These are phyloP conservation scores for Apium graveolens DNA, from an alignment of 129 eudicot species.

Conservation along the genomic window DNA sequence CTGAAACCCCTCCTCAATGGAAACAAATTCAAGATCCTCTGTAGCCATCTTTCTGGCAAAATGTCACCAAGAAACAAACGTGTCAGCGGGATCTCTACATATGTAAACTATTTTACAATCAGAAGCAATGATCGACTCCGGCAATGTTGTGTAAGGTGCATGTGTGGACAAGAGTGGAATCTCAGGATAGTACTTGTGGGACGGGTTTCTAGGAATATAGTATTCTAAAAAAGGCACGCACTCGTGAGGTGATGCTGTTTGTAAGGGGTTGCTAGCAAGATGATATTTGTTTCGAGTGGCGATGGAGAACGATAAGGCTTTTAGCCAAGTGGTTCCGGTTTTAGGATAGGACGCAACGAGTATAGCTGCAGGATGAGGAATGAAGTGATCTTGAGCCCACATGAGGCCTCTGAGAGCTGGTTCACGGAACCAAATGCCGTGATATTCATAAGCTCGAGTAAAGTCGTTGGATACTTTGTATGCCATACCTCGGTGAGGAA, in stretches of 20 bases:
- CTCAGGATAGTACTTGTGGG: not conserved
- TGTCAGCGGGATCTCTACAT: not conserved
- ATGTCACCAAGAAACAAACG: slow-evolving; percentile 3
- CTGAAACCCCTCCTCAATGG: not conserved
- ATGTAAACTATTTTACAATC: not conserved
- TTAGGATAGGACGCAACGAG: not conserved
- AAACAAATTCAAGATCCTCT: not conserved
- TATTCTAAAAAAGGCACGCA: not conserved
- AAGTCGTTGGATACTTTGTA: not conserved
- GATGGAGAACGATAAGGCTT: not conserved
- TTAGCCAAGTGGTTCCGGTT: slow-evolving; percentile 5
- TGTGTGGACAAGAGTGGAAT: not conserved
- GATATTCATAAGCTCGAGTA: not conserved
- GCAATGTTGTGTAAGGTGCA: not conserved
- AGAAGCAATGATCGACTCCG: not conserved
- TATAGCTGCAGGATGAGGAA: not conserved
- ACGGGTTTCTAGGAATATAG: not conserved
- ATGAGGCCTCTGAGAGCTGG: not conserved
- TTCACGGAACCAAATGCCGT: not conserved
- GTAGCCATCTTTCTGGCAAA: not conserved
- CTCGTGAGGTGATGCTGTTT: not conserved
- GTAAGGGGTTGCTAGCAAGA: not conserved
- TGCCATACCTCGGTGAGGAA: not conserved
- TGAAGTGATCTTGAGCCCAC: slow-evolving; percentile 2
- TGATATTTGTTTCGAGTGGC: not conserved